Base-by-base conservation (phyloP, 805 yeast species). In the Candida vaughaniae region DNA sequence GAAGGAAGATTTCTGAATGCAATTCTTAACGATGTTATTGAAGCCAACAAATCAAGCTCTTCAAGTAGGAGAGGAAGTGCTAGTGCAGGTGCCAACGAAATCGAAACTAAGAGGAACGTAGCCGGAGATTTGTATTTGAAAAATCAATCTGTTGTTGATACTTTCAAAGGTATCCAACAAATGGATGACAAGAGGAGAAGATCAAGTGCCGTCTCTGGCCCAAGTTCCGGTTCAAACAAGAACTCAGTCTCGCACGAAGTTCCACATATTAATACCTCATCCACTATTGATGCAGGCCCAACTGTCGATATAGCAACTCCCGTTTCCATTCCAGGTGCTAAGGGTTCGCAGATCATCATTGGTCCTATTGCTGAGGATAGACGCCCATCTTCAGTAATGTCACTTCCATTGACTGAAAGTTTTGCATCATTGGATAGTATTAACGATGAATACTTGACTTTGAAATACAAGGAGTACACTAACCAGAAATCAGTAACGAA, bases 361-460 rank as follows among this genome's bases (percentile, higher is more conserved):
- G 68, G 66, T 0, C 69, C 71, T 1, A 54, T 64, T 16, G 56
- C 53, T 19, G 52, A 48, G 4, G 50, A 42, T 9, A 39, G 54
- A 22, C 41, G 67, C 19, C 66, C 67, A 20, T 87, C 95, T 1
- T 93, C 95, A 18, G 73, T 85, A 29, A 80, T 82, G 38, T 74
- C 81, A 18, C 63, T 83, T 26, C 87, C 87, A 0, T 65, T 81
- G 11, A 81, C 78, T 43, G 85, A 85, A 28, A 82, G 89, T 43
- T 83, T 82, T 66, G 91, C 91, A 1, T 83, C 90, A 0, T 62
- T 85, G 52, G 89, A 82, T 51, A 79, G 89, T 53, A 72, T 76
- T 41, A 80, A 81, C 52, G 73, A 78, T 46, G 83, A 78, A 35
- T 75, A 70, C 41, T 68, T 71, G 42, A 70, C 61, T 35, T 45